A percentile compares a stretch with the other conserved stretches of the same genome.
Evolutionary conservation across 2,329 filamentous ascomycete species (phyloP).

Genomic region (Lasiodiplodia theobromae): DNA sequence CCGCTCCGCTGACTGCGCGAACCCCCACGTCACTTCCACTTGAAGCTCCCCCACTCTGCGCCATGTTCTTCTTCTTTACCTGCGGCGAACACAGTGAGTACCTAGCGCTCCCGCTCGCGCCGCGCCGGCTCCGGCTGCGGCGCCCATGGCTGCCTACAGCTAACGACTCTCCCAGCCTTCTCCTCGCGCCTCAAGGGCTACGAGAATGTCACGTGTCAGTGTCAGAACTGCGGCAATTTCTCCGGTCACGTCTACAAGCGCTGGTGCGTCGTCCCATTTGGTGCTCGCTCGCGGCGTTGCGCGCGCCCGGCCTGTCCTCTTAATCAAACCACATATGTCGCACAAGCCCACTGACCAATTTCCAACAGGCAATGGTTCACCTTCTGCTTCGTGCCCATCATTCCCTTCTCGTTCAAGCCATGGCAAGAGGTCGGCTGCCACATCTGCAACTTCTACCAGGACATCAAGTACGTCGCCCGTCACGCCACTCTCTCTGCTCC

Average conservation of each 20-base stretch:
- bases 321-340: not conserved
- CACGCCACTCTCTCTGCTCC: not conserved
- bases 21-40: not conserved
- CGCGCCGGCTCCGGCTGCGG: constrained; percentile 2
- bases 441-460: constrained; percentile 78
- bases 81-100: constrained; percentile 57
- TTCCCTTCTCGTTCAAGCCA: constrained; percentile 69
- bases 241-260: constrained; percentile 53
- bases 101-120: constrained; percentile 2
- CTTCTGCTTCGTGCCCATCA: constrained; percentile 77
- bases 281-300: not conserved
- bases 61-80: constrained; percentile 59
- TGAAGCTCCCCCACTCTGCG: not conserved
- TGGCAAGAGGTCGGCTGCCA: constrained; percentile 72
- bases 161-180: constrained; percentile 50
- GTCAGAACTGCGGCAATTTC: constrained; percentile 61
- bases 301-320: not conserved
- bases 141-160: not conserved
- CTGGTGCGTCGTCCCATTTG: constrained; percentile 43
- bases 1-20: not conserved
- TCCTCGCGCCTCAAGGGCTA: constrained; percentile 53
- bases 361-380: constrained; percentile 71
- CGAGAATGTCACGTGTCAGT: constrained; percentile 59
- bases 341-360: constrained; percentile 13
- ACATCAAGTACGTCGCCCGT: constrained; percentile 49